These are phyloP conservation scores for Areca catechu DNA, from an alignment of 176 grass and related monocot genomes.

Conservation along the genomic window DNA sequence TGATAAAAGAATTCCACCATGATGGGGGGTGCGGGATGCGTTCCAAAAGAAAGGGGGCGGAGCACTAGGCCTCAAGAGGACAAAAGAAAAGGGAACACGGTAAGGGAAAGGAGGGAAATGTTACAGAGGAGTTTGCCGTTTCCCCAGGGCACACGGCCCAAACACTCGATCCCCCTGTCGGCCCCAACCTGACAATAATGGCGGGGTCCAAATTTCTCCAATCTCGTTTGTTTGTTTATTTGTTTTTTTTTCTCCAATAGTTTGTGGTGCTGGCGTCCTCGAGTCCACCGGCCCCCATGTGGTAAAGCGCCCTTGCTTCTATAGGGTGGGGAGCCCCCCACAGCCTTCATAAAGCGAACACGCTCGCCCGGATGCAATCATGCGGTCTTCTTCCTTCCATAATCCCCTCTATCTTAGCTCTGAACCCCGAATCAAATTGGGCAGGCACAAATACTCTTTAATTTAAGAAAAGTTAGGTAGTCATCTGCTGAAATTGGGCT, in stretches of 20 bases:
- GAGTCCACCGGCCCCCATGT: neutral
- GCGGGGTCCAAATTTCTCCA: neutral
- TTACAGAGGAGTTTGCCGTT: conserved; percentile 24
- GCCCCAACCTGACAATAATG: neutral
- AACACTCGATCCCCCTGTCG: conserved; percentile 15
- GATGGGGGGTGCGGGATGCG: too few species aligned
- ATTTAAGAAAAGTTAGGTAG: too few species aligned
- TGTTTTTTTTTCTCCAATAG: neutral
- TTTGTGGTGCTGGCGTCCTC: neutral
- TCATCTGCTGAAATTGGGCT: too few species aligned
- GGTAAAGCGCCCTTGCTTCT: conserved; percentile 17
- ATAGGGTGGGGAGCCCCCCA: neutral
- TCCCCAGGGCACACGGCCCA: conserved; percentile 28
- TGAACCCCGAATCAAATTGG: too few species aligned
- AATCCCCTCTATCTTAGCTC: neutral
- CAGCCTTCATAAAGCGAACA: neutral
- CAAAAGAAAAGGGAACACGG: neutral
- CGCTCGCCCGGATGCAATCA: conserved; percentile 14
- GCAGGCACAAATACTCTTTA: too few species aligned
- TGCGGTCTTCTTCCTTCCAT: conserved; percentile 10
- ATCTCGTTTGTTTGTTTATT: too few species aligned
- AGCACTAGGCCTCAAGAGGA: neutral
- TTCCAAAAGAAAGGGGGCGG: too few species aligned
- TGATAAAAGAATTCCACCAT: too few species aligned
- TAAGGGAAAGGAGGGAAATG: conserved; percentile 2